Evolutionary conservation across 176 grass and related monocot genomes (phyloP), one percentile per base, ranked within the genome.

Genomic region (Saccharum spontaneum): DNA sequence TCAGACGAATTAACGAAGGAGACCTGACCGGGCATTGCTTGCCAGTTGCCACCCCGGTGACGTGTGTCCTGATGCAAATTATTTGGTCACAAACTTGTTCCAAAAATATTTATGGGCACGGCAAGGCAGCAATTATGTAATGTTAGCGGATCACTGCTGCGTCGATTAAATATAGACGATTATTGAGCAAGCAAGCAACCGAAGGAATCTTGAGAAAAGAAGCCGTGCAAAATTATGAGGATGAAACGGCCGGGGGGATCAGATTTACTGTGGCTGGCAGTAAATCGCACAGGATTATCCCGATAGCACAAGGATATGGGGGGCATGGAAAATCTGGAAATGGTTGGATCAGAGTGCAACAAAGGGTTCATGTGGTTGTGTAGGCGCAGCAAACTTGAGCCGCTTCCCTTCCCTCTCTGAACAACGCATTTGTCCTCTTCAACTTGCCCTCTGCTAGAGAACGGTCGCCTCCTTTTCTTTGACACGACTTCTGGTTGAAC

Each of bases 11-110:
- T 87, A 75, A 75, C 62, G 2, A 38, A 73, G 84, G 48, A 83
- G 74, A 83, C 80, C 89, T 81, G 79, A 50, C 45, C 36, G 52
- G 66, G 62, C 48, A 50, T 49, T 4, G 23, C 22, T 30, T 30
- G 62, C 62, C 57, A 61, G 57, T 36, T 41, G 72, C 72, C 59
- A 63, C 68, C 28, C 5, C 17, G 50, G 18, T 90, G 88, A 83
- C 89, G 84, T 90, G 84, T 87, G 84, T 38, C 59, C 61, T 83
- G 80, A 79, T 49, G 68, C 89, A 62, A 79, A 75, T 86, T 18
- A 69, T 74, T 85, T 61, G 68, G 55, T 50, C 75, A 37, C 72
- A n/a, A 67, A 73, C 46, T 37, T 23, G 74, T 33, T 61, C 79
- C 84, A 67, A 82, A 82, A 78, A 57, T 39, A 39, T 36, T 36